phyloP scores from a whole-genome alignment of 768 basidiomycete genomes.

The Suillus subaureus region DNA sequence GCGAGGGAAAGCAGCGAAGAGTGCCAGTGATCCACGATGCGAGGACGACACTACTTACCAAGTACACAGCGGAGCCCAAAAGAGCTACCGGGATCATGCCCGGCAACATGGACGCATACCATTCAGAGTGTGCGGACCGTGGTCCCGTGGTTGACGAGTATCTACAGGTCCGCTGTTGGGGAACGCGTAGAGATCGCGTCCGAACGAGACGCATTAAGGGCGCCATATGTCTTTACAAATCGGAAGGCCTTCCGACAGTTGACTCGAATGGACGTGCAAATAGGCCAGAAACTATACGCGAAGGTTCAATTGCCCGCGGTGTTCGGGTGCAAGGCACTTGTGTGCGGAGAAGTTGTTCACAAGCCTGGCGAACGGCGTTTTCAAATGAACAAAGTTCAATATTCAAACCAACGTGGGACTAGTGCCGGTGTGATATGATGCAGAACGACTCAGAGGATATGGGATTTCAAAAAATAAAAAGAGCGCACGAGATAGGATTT shows the following conservation, averaged over 20 bases:
- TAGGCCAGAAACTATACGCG: not conserved
- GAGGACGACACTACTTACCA: slow-evolving; percentile 45
- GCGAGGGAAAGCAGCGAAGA: slow-evolving; percentile 5
- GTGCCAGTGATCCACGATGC: slow-evolving; percentile 9
- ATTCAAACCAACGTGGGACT: slow-evolving; percentile 4
- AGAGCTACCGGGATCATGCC: slow-evolving; percentile 79
- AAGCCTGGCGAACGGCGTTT: not conserved
- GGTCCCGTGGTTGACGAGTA: slow-evolving; percentile 9
- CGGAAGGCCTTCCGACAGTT: not conserved
- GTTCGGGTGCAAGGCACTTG: not conserved
- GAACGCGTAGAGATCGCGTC: not conserved
- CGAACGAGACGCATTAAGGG: not conserved
- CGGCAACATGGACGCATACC: slow-evolving; percentile 72
- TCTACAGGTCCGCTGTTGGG: not conserved
- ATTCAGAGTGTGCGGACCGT: slow-evolving; percentile 57
- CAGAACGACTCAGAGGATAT: not conserved
- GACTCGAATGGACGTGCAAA: not conserved
- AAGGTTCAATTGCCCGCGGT: slow-evolving; percentile 1
- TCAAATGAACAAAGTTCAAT: slow-evolving; percentile 3
- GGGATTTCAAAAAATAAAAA: not conserved
- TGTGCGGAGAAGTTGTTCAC: not conserved
- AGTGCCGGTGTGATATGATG: not conserved
- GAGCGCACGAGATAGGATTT: not conserved
- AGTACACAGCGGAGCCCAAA: slow-evolving; percentile 77
- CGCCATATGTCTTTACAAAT: slow-evolving; percentile 1